Evolutionary conservation across 805 yeast genomes (phyloP).

Genomic region (Nakazawaea molendinolei): DNA sequence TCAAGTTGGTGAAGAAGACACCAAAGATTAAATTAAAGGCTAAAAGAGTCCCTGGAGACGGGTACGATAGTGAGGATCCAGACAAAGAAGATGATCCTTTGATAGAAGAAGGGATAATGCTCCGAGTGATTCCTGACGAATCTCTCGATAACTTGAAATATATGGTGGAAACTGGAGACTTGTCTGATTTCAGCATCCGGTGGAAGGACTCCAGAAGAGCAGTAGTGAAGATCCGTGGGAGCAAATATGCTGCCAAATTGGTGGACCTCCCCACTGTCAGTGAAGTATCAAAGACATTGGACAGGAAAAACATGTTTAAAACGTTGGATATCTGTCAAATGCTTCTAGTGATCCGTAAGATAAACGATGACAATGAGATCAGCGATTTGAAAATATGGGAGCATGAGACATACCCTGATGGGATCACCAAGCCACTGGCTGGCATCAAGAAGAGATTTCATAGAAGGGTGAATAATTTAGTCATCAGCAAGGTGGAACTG

Average conservation of each 20-base stretch:
- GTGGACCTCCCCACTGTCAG: slow-evolving; percentile 86
- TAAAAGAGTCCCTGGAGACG: slow-evolving; percentile 81
- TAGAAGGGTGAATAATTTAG: slow-evolving; percentile 59
- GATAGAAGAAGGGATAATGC: slow-evolving; percentile 76
- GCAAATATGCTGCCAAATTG: slow-evolving; percentile 72
- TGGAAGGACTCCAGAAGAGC: slow-evolving; percentile 85
- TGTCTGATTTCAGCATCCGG: slow-evolving; percentile 62
- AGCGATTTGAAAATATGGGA: slow-evolving; percentile 28
- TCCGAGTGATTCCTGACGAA: slow-evolving; percentile 60
- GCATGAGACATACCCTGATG: slow-evolving; percentile 50
- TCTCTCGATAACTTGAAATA: slow-evolving; percentile 68
- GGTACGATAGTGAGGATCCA: slow-evolving; percentile 95
- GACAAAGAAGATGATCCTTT: slow-evolving; percentile 93
- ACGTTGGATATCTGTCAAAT: slow-evolving; percentile 84
- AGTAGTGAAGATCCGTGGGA: slow-evolving; percentile 60
- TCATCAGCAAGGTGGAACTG: slow-evolving; percentile 71
- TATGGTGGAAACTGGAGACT: slow-evolving; percentile 71
- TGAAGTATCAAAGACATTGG: slow-evolving; percentile 85
- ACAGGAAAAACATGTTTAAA: slow-evolving; percentile 81
- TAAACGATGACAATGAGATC: slow-evolving; percentile 38
- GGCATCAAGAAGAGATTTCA: slow-evolving; percentile 69
- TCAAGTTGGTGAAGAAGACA: slow-evolving; percentile 18
- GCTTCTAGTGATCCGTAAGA: slow-evolving; percentile 59
- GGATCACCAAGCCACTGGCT: slow-evolving; percentile 75
- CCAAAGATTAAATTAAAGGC: slow-evolving; percentile 50